Conservation (phyloP, 805 yeast genomes). For the Pichia occidentalis region DNA sequence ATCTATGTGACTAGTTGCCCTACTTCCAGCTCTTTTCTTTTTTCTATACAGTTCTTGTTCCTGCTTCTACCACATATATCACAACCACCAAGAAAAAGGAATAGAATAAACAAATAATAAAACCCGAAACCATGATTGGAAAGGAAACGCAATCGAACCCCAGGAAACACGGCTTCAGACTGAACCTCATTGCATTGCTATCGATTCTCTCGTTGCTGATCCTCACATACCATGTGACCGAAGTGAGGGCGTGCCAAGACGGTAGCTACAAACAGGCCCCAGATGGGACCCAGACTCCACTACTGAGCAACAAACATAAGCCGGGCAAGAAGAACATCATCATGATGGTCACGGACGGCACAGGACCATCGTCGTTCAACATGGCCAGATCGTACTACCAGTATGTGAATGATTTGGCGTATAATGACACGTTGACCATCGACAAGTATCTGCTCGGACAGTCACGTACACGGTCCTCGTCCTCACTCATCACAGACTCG, state of each 20-base stretch:
- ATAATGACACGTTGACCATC: conserved; percentile 44
- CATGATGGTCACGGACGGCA: conserved; percentile 91
- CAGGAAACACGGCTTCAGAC: too few species aligned
- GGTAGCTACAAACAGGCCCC: neutral
- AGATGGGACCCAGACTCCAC: too few species aligned
- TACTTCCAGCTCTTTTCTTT: too few species aligned
- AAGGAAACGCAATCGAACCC: too few species aligned
- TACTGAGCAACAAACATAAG: neutral
- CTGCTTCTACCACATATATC: too few species aligned
- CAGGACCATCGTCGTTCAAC: conserved; percentile 85
- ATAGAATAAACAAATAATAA: too few species aligned
- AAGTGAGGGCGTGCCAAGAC: neutral
- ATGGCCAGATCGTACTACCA: conserved; percentile 74
- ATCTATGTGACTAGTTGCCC: too few species aligned
- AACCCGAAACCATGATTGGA: too few species aligned
- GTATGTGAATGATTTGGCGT: conserved; percentile 43
- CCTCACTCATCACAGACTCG: conserved; percentile 80
- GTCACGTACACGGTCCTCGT: conserved; percentile 74
- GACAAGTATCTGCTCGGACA: conserved; percentile 75
- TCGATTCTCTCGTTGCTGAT: conserved; percentile 3
- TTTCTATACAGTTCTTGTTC: too few species aligned
- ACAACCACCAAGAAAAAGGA: too few species aligned
- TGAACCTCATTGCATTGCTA: conserved; percentile 2
- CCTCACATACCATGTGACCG: conserved; percentile 2
- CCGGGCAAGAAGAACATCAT: conserved; percentile 53